These are phyloP conservation scores for Diaporthe vexans DNA, from an alignment of 2,329 filamentous ascomycete species.

Conservation along the genomic window DNA sequence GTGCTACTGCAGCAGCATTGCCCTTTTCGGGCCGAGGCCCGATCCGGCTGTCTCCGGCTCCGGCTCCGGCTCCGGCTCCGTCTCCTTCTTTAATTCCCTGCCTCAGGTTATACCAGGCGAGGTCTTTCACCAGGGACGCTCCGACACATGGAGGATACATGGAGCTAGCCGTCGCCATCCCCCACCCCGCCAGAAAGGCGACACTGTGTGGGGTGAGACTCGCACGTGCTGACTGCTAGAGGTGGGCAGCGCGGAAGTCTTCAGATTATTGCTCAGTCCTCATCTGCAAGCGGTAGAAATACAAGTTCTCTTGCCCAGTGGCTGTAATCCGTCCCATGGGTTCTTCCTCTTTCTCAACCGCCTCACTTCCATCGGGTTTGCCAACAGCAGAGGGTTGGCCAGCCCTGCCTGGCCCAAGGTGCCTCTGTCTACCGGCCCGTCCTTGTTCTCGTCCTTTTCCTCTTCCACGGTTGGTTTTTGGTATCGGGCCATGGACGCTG, in stretches of 20 bases:
- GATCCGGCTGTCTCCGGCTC: neutral
- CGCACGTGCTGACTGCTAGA: neutral
- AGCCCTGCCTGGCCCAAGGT: neutral
- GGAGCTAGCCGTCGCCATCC: neutral
- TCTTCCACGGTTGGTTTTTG: constrained; percentile 40
- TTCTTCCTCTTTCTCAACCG: constrained; percentile 39
- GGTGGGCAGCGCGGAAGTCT: neutral
- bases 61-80: too few species aligned
- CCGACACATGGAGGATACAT: neutral
- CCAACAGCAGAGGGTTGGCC: neutral
- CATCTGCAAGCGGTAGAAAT: constrained; percentile 32
- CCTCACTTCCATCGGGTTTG: constrained; percentile 19
- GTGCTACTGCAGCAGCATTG: neutral
- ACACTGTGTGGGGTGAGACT: neutral
- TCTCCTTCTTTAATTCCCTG: too few species aligned
- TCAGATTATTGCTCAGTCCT: neutral
- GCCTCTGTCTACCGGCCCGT: neutral
- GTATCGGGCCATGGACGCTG: constrained; percentile 36
- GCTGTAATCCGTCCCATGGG: constrained; percentile 34
- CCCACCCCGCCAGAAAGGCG: neutral
- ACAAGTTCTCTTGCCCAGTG: constrained; percentile 29
- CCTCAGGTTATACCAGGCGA: neutral
- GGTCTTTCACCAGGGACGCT: neutral
- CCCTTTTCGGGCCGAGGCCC: neutral
- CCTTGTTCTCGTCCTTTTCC: constrained; percentile 29